Base-by-base conservation (phyloP, 805 yeast species). In the Ogataea saltuana region DNA sequence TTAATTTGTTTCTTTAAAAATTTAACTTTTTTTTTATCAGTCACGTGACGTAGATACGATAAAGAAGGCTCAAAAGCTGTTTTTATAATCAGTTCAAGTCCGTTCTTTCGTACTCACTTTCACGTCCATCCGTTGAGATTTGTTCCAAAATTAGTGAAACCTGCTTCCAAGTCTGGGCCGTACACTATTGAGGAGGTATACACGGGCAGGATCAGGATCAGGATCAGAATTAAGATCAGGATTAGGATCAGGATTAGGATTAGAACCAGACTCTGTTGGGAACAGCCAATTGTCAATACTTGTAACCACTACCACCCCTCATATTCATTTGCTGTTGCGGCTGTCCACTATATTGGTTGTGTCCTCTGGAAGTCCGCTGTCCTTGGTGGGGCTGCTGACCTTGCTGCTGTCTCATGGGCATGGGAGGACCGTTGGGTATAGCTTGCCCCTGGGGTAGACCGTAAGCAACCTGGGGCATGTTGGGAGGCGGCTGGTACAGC, bases 401-500 rank as follows among this genome's bases (percentile, higher is more conserved):
- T 22, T 48, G 51, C 23, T 43, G 58, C 25, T 43, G 54, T 35
- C 49, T 36, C 46, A 50, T 34, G 10, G 45, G 30, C 33, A 47
- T 34, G 4, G 46, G 51, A 6, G 48, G 41, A 7, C 42, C 49
- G 26, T 36, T 31, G 8, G 46, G 29, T 15, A 50, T 18, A 6
- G 21, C 39, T 20, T 48, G 52, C 7, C 23, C 34, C 23, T 44
- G 51, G 10, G 46, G 50, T 7, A 51, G 22, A 6, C 53, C 53
- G 37, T 51, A 51, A 4, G 50, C 47, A 34, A 49, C 48, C 34
- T 49, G 53, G 4, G 50, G 45, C 35, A 46, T 46, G 29, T 31
- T 49, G 4, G 49, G 50, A 12, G 51, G 52, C 6, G 54, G 52
- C 21, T 51, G 53, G 25, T 46, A 46, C 11, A 51, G 37, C 4